Evolutionary conservation across 495 filamentous ascomycete species (phyloP).

Genomic region (Podospora pseudocomata): DNA sequence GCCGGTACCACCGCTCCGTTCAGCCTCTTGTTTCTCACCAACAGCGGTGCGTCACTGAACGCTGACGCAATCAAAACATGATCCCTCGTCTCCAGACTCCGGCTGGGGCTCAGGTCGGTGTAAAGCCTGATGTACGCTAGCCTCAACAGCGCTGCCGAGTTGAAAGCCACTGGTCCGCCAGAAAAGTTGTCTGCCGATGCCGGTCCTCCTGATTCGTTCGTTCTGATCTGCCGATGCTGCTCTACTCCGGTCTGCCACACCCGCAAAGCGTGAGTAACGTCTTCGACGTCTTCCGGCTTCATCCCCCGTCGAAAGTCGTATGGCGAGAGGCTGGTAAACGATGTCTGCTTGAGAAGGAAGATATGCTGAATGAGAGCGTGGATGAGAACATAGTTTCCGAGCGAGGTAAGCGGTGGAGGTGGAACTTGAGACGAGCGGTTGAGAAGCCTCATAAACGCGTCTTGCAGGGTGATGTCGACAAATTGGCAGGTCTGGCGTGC

Average conservation of each 20-base stretch:
- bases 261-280: constrained; percentile 56
- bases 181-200: constrained; percentile 41
- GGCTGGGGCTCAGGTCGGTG: constrained; percentile 60
- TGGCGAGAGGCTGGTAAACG: constrained; percentile 40
- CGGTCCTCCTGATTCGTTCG: constrained; percentile 36
- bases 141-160: constrained; percentile 61
- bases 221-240: constrained; percentile 42
- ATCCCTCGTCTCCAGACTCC: constrained; percentile 60
- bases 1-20: constrained; percentile 62
- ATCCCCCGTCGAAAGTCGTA: constrained; percentile 46
- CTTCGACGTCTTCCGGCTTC: constrained; percentile 53
- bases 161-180: constrained; percentile 61
- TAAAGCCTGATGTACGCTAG: constrained; percentile 67
- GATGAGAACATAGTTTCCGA: constrained; percentile 66
- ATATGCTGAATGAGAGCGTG: constrained; percentile 68
- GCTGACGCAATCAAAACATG: constrained; percentile 56
- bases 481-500: constrained; percentile 40
- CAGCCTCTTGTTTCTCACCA: constrained; percentile 55
- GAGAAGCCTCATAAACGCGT: constrained; percentile 48
- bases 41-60: constrained; percentile 54
- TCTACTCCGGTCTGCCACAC: constrained; percentile 64
- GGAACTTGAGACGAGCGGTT: constrained; percentile 44
- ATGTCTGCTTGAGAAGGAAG: constrained; percentile 60
- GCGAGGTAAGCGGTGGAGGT: constrained; percentile 53
- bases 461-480: constrained; percentile 48